These are phyloP conservation scores for Penicillium steckii DNA, from an alignment of 495 filamentous ascomycete species.

Conservation along the genomic window DNA sequence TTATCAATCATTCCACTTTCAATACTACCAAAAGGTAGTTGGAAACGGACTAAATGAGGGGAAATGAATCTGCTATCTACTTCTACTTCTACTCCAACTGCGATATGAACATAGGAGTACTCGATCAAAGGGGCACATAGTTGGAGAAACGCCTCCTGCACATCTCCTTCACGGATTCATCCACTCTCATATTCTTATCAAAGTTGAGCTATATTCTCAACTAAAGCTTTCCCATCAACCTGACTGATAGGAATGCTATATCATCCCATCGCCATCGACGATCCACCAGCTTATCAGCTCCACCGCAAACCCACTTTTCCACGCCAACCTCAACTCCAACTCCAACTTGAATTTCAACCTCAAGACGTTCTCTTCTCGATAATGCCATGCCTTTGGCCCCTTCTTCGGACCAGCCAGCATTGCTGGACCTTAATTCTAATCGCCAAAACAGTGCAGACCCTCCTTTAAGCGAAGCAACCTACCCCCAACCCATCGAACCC, in stretches of 20 bases:
- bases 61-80: background rate
- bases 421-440: background rate
- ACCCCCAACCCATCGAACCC: conserved; percentile 12
- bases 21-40: too few relatives aligned
- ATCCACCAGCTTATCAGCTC: conserved; percentile 10
- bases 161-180: too few relatives aligned
- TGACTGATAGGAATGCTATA: background rate
- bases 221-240: background rate
- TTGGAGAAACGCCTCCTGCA: too few relatives aligned
- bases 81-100: too few relatives aligned
- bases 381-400: background rate
- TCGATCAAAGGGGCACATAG: too few relatives aligned
- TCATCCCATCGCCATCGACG: too few relatives aligned
- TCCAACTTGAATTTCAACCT: background rate
- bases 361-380: background rate
- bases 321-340: too few relatives aligned
- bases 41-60: too few relatives aligned
- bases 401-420: background rate
- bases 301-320: conserved; percentile 7
- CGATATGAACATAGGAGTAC: too few relatives aligned
- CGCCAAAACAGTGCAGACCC: conserved; percentile 6
- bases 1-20: too few relatives aligned
- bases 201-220: too few relatives aligned
- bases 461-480: conserved; percentile 14
- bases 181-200: too few relatives aligned